These are phyloP conservation scores for Fusarium sacchari DNA, from an alignment of 2,329 filamentous ascomycete genomes.

Conservation along the genomic window DNA sequence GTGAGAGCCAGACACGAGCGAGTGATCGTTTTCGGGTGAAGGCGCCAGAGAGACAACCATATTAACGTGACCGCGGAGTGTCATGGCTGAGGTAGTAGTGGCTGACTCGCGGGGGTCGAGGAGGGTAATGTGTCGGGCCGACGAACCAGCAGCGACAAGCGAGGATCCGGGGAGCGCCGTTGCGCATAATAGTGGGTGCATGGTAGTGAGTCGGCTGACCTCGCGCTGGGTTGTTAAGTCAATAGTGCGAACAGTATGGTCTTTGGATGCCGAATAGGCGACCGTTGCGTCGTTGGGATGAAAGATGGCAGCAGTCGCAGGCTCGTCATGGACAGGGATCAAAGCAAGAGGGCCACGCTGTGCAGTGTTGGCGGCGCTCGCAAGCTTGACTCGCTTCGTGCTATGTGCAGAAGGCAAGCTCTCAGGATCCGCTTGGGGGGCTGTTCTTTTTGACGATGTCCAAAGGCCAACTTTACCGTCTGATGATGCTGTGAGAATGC, in stretches of 20 bases:
- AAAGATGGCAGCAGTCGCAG: constrained; percentile 84
- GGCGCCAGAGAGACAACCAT: constrained; percentile 64
- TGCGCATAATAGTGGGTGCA: constrained; percentile 84
- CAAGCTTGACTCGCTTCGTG: constrained; percentile 80
- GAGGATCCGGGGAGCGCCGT: constrained; percentile 75
- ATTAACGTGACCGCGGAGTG: constrained; percentile 89
- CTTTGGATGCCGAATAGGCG: constrained; percentile 89
- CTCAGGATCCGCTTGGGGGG: constrained; percentile 75
- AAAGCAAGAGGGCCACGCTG: constrained; percentile 84
- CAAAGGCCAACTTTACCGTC: constrained; percentile 90
- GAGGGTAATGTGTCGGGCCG: constrained; percentile 88
- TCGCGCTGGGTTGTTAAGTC: constrained; percentile 84
- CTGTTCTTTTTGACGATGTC: constrained; percentile 80
- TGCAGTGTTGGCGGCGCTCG: constrained; percentile 57
- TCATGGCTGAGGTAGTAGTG: constrained; percentile 82
- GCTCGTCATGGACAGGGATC: constrained; percentile 75
- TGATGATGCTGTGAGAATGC: constrained; percentile 85
- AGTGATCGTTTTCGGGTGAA: constrained; percentile 75
- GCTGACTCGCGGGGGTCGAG: constrained; percentile 87
- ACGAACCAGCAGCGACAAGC: constrained; percentile 78
- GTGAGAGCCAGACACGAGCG: constrained; percentile 88
- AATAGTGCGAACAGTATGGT: constrained; percentile 90
- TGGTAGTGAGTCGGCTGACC: constrained; percentile 84
- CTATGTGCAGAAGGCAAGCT: constrained; percentile 74
- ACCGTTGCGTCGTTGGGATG: constrained; percentile 86